Evolutionary conservation across 2,329 filamentous ascomycete genomes (phyloP).

Genomic region (Beauveria brongniartii): DNA sequence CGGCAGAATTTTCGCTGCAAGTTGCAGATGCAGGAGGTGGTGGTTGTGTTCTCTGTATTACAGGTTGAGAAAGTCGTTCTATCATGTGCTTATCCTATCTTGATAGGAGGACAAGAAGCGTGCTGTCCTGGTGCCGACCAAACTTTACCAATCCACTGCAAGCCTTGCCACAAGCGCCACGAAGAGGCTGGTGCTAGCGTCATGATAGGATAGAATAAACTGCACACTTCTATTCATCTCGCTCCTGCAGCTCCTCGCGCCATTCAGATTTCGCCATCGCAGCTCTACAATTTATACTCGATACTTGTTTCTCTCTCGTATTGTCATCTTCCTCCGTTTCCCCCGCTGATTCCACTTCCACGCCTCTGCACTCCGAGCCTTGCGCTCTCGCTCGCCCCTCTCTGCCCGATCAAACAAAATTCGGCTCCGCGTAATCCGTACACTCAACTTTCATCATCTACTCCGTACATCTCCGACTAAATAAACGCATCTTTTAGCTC

Average conservation of each 20-base stretch:
- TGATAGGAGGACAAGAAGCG: background rate
- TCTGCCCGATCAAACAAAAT: background rate
- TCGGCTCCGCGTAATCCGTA: no score
- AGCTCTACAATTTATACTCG: background rate
- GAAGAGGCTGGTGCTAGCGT: background rate
- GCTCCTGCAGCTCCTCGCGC: background rate
- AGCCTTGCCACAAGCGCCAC: background rate
- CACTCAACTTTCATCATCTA: background rate
- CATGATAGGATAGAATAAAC: background rate
- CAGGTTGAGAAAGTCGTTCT: background rate
- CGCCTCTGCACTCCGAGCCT: background rate
- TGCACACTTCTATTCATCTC: background rate
- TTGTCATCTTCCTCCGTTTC: background rate
- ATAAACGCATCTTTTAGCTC: background rate
- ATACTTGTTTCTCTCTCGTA: no score
- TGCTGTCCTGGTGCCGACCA: background rate
- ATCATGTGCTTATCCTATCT: background rate
- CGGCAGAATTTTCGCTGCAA: background rate
- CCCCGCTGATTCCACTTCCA: background rate
- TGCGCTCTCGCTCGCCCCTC: background rate
- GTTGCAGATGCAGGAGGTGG: background rate
- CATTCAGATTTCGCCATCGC: background rate
- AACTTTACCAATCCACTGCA: background rate
- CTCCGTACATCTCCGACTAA: background rate
- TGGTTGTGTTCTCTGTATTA: background rate